phyloP scores from a whole-genome alignment of 306 rosid genomes.

The Medicago arabica region DNA sequence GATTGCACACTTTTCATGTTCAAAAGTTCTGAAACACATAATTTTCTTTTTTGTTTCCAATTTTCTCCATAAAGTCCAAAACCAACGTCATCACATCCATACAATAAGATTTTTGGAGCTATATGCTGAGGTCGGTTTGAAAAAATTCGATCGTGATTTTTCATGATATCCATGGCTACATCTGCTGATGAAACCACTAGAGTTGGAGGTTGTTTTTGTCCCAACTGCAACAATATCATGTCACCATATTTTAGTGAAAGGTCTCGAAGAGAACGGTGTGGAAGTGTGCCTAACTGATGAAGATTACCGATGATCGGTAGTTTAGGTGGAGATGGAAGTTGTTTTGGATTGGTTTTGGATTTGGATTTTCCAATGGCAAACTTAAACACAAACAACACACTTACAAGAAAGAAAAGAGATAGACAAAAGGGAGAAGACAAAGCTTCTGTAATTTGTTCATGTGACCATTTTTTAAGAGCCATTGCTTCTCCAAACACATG shows the following conservation, averaged over 20 bases:
- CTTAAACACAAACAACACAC: slow-evolving; percentile 7
- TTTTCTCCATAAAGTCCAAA: not conserved
- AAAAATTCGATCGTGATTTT: not conserved
- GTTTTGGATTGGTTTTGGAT: slow-evolving; percentile 6
- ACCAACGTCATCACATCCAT: not conserved
- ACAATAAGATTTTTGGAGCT: not conserved
- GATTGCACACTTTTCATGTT: slow-evolving; percentile 4
- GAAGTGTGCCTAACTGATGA: slow-evolving; percentile 7
- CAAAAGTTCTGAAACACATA: not conserved
- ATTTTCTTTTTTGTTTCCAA: not conserved
- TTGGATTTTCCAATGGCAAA: slow-evolving; percentile 20
- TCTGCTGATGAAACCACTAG: not conserved
- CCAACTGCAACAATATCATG: not conserved
- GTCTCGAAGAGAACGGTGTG: not conserved
- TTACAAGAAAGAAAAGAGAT: not conserved
- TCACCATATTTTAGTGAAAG: not conserved
- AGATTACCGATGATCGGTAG: not conserved
- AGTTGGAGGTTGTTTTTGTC: slow-evolving; percentile 11
- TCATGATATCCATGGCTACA: slow-evolving; percentile 10
- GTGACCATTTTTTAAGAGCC: slow-evolving; percentile 27
- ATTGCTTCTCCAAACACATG: not conserved
- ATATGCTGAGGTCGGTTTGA: not conserved
- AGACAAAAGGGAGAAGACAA: not conserved
- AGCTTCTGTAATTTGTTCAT: slow-evolving; percentile 3
- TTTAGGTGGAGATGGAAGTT: not conserved